Evolutionary conservation across 2,329 filamentous ascomycete genomes (phyloP), one percentile per base, ranked within the genome.

Genomic region (Nemania sp.): DNA sequence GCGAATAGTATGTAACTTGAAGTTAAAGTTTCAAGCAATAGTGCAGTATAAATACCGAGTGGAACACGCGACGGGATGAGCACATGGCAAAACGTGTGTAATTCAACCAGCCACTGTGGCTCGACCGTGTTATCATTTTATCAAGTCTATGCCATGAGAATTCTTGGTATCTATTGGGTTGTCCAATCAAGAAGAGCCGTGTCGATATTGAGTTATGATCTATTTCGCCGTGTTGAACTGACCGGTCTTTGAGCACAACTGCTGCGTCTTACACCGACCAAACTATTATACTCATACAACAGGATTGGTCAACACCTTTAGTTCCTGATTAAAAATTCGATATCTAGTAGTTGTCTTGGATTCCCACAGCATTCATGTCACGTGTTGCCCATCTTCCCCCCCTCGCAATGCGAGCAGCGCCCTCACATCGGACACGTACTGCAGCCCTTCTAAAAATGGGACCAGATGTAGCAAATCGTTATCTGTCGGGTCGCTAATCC

Each of bases 401-500:
- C 92, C 88, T 66, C 93, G 84, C 64, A 99, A 78, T 52, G 91
- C 92, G 67, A 99, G 79, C 60, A 97, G 78, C 43, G 94, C 92
- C 66, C 94, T 83, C 55, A 99, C 93, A 73, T 99, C 94, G 47
- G 93, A 96, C 62, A 94, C 92, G 74, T 97, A 96, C 76, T 97
- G 94, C 67, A 99, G 76, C 15, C 91, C 94, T 75, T 99, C 94
- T 39, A 99, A 80, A 66, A 97, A 79, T 26, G 94, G 94, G 54
- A 99, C 86, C 56, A 99, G 80, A 72, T 97, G 91, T 72, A 97
- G 81, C 61, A 99, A 79, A 69, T 97, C 93, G 70, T 92, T 94
- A 74, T 99, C 94, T 22, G 94, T 97, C 19, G 94, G 94, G 75
- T 99, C 94, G 72, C 88, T 96, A 75, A 99, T 97, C 94, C 94